These are phyloP conservation scores for Brasenia schreberi DNA, from an alignment of 164 flowering plant genomes.

Conservation along the genomic window DNA sequence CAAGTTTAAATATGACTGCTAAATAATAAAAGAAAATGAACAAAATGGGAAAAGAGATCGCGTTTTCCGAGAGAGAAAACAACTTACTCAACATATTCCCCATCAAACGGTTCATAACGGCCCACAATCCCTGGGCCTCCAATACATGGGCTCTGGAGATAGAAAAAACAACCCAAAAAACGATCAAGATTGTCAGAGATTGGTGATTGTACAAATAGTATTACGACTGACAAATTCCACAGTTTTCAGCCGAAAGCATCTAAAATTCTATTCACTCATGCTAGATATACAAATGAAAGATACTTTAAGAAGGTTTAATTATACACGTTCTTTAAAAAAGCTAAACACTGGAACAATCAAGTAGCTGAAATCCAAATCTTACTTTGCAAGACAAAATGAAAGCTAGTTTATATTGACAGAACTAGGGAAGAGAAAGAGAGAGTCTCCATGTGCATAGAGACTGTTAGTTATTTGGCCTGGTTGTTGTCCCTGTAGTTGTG, in stretches of 20 bases:
- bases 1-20: too few relatives aligned
- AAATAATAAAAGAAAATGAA: neutral
- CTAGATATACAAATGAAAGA: neutral
- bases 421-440: neutral
- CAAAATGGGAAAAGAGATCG: neutral
- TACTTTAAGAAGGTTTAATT: neutral
- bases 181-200: neutral
- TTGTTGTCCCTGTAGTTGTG: neutral
- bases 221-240: neutral
- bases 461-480: neutral
- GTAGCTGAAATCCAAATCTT: neutral
- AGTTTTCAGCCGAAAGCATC: neutral
- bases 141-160: slow-evolving; percentile 49
- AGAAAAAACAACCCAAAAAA: neutral
- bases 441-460: neutral
- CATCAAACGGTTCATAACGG: slow-evolving; percentile 39
- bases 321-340: too few relatives aligned
- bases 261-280: too few relatives aligned
- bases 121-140: slow-evolving; percentile 99
- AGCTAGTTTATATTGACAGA: neutral
- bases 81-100: slow-evolving; percentile 48
- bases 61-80: neutral
- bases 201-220: neutral
- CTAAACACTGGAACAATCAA: too few relatives aligned
- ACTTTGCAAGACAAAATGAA: neutral